These are phyloP conservation scores for Cryptococcus sp. DNA, from an alignment of 1,284 basidiomycete genomes.

Conservation along the genomic window DNA sequence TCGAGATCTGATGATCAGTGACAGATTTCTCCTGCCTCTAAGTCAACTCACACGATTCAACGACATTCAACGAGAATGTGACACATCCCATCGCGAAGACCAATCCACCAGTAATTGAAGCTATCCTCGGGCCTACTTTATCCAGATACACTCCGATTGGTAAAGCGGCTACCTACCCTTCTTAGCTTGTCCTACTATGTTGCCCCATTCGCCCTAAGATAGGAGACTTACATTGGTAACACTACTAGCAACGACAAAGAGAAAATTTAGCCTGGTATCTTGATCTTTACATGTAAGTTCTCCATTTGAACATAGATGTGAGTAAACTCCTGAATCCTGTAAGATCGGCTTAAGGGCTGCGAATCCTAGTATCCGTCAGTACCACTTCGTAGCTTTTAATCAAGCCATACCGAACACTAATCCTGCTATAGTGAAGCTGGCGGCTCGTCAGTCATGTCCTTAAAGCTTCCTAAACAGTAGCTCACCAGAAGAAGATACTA, in stretches of 20 bases:
- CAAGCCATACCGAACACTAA: conserved; percentile 27
- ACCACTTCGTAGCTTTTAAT: background rate
- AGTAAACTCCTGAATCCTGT: conserved; percentile 23
- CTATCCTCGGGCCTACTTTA: conserved; percentile 33
- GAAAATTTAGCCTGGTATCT: conserved; percentile 36
- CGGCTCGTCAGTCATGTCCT: background rate
- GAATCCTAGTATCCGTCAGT: conserved; percentile 14
- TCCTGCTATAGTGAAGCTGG: conserved; percentile 26
- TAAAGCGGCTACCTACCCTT: conserved; percentile 39
- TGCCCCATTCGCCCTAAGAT: background rate
- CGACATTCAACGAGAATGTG: conserved; percentile 30
- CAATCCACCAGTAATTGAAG: conserved; percentile 33
- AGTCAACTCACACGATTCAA: conserved; percentile 16
- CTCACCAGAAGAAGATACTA: conserved; percentile 26
- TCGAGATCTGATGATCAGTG: conserved; percentile 22
- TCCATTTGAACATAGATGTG: conserved; percentile 14
- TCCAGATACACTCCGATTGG: conserved; percentile 43
- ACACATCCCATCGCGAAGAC: conserved; percentile 38
- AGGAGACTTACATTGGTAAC: conserved; percentile 36
- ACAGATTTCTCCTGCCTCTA: too few relatives aligned
- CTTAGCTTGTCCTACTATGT: too few relatives aligned
- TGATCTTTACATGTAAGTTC: conserved; percentile 19
- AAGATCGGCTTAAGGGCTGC: conserved; percentile 34
- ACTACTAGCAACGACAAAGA: conserved; percentile 43
- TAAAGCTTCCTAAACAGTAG: background rate